These are phyloP conservation scores for Basidiobolus meristosporus DNA, from an alignment of 371 early-diverging fungal species.

Conservation along the genomic window DNA sequence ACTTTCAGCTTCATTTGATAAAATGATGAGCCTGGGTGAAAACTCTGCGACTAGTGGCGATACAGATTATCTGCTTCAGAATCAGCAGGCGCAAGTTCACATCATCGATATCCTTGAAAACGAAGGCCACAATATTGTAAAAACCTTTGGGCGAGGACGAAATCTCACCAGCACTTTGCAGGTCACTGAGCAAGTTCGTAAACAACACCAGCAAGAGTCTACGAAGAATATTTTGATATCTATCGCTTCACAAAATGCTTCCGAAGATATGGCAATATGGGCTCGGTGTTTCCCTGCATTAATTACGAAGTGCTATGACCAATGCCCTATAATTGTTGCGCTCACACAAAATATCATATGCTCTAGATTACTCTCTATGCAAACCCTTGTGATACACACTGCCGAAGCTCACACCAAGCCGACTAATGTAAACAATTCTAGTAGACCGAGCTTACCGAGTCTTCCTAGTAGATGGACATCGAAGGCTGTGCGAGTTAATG, in stretches of 20 bases:
- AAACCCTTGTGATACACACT: slow-evolving; percentile 28
- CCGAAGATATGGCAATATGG: slow-evolving; percentile 24
- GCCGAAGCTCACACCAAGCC: slow-evolving; percentile 15
- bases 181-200: too few species aligned
- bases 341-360: slow-evolving; percentile 37
- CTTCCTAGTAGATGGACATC: slow-evolving; percentile 7
- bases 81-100: too few species aligned
- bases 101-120: neutral
- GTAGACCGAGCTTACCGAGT: slow-evolving; percentile 11
- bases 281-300: slow-evolving; percentile 42
- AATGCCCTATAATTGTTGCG: slow-evolving; percentile 33
- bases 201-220: too few species aligned
- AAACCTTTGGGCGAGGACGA: too few species aligned
- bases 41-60: too few species aligned
- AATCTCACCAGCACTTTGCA: too few species aligned
- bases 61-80: neutral
- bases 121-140: slow-evolving; percentile 3
- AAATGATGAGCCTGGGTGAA: slow-evolving; percentile 5
- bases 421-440: too few species aligned
- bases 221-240: too few species aligned
- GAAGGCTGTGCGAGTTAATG: slow-evolving; percentile 15
- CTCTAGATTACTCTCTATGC: slow-evolving; percentile 31
- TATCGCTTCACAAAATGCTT: slow-evolving; percentile 8
- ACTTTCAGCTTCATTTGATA: slow-evolving; percentile 27
- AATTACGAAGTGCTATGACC: slow-evolving; percentile 32